phyloP scores from a whole-genome alignment of 2,329 filamentous ascomycete genomes.

The Scedosporium boydii region DNA sequence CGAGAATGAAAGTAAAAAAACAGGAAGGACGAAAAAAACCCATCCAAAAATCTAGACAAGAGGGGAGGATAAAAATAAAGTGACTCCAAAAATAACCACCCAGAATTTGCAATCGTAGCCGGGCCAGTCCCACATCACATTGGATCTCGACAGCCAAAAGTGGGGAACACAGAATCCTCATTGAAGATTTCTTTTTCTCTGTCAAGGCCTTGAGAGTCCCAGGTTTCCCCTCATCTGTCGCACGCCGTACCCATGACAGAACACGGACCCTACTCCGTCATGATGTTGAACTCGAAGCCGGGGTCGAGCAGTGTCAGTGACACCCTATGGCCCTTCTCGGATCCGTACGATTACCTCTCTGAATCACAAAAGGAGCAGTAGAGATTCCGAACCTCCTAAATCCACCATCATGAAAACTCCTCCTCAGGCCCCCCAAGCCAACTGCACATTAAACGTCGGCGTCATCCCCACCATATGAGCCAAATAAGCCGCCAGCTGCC shows the following conservation, averaged over 20 bases:
- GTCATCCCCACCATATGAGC: constrained; percentile 44
- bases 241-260: not conserved
- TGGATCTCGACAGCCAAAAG: not conserved
- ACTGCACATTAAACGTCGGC: constrained; percentile 33
- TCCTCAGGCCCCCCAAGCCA: constrained; percentile 17
- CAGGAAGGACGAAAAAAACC: not conserved
- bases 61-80: not conserved
- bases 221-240: not conserved
- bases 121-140: not conserved
- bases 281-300: not conserved
- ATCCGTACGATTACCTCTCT: not conserved
- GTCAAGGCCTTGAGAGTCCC: not conserved
- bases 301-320: not conserved
- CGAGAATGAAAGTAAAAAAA: not conserved
- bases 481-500: constrained; percentile 64
- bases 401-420: not conserved
- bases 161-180: too few species aligned
- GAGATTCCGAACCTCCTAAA: not conserved
- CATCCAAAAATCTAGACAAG: not conserved
- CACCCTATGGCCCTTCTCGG: not conserved
- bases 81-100: not conserved
- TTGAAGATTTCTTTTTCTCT: too few species aligned
- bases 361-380: not conserved
- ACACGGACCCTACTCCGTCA: not conserved
- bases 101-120: not conserved